Percentiles rank a stretch among this genome's conserved stretches.
phyloP scores from a whole-genome alignment of 1,284 basidiomycete species.

The Ustilago loliicola region DNA sequence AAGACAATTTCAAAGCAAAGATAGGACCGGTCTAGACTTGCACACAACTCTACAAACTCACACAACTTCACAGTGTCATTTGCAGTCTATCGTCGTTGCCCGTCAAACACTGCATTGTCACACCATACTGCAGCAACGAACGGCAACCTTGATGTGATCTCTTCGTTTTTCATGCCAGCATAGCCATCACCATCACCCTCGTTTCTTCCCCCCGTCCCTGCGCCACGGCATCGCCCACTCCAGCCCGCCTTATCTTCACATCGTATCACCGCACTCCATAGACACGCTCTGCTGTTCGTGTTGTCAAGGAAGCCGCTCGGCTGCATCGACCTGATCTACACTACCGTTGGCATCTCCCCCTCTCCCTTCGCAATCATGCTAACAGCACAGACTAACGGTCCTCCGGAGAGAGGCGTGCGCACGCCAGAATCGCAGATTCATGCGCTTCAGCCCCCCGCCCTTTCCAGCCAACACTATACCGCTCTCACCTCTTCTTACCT shows the following conservation, averaged over 20 bases:
- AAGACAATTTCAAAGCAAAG: no score
- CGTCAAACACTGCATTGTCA: constrained; percentile 6
- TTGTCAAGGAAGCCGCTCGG: constrained; percentile 1
- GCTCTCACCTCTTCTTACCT: constrained; percentile 1
- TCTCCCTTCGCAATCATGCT: constrained; percentile 5
- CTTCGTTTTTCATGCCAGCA: constrained; percentile 24
- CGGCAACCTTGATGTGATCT: constrained; percentile 20
- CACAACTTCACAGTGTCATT: neutral
- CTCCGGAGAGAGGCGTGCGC: constrained; percentile 6
- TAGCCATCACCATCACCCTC: constrained; percentile 25
- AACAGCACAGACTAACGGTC: neutral
- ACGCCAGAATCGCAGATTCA: constrained; percentile 13
- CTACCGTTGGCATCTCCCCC: neutral
- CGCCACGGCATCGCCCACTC: neutral
- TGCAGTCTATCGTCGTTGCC: neutral
- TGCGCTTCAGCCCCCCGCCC: constrained; percentile 5
- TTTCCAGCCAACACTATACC: neutral
- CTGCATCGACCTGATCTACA: constrained; percentile 10
- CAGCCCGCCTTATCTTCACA: neutral
- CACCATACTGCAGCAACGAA: constrained; percentile 5
- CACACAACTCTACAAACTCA: neutral
- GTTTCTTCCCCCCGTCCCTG: constrained; percentile 2
- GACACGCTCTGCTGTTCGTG: neutral
- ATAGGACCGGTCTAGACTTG: no score
- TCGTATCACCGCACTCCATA: neutral